phyloP scores from a whole-genome alignment of 2,329 filamentous ascomycete species.

The Apiospora koreana region DNA sequence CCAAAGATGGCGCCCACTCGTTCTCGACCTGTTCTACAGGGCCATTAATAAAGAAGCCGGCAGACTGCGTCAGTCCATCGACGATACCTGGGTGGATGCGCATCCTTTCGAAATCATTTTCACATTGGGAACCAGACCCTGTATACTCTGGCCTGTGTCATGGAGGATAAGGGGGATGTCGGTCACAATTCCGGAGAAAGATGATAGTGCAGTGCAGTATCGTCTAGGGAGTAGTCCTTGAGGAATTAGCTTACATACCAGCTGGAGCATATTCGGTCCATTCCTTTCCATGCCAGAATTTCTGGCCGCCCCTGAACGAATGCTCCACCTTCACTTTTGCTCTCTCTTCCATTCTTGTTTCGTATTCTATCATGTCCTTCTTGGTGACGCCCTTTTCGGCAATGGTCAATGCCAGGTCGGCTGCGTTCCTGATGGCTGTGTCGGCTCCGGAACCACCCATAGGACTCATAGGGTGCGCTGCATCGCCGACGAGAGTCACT shows the following conservation, averaged over 20 bases:
- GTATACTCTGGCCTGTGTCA: neutral
- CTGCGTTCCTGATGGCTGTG: conserved; percentile 29
- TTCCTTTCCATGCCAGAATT: conserved; percentile 29
- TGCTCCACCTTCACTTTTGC: conserved; percentile 31
- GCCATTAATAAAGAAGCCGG: too few species aligned
- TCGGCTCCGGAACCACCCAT: conserved; percentile 33
- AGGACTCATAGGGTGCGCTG: conserved; percentile 32
- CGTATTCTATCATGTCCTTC: conserved; percentile 21
- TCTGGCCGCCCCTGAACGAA: conserved; percentile 30
- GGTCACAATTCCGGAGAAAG: neutral
- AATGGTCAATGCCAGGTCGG: conserved; percentile 27
- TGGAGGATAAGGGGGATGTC: neutral
- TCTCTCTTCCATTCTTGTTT: conserved; percentile 26
- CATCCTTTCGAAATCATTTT: too few species aligned
- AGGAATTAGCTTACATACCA: neutral
- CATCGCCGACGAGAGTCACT: conserved; percentile 29
- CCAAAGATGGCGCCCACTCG: too few species aligned
- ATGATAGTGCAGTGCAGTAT: neutral
- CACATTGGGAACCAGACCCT: neutral
- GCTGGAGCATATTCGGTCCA: conserved; percentile 24
- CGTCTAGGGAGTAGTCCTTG: neutral
- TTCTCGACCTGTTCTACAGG: too few species aligned
- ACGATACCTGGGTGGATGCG: too few species aligned
- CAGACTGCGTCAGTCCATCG: too few species aligned
- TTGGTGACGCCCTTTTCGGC: conserved; percentile 22